Conservation (phyloP, 768 basidiomycete species). For the Macrolepiota dolichaula region DNA sequence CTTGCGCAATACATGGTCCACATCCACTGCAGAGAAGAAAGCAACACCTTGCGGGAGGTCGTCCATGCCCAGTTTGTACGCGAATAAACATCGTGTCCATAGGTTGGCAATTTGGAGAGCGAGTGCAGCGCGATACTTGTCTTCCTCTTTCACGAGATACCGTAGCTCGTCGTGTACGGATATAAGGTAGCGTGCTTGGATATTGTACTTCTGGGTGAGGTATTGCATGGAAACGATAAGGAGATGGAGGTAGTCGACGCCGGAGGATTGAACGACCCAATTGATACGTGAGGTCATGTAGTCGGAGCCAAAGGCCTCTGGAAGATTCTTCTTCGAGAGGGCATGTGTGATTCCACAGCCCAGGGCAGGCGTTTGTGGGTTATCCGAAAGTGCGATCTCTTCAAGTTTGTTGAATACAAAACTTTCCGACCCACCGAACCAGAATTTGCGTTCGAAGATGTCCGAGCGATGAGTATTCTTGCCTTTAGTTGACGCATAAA, state of each 20-base stretch:
- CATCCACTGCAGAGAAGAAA: constrained; percentile 95
- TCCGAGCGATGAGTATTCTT: constrained; percentile 75
- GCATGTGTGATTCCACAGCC: constrained; percentile 94
- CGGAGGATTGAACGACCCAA: constrained; percentile 99
- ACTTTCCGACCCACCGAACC: constrained; percentile 96
- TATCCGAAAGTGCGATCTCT: constrained; percentile 84
- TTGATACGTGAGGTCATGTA: constrained; percentile 98
- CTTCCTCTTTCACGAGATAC: constrained; percentile 86
- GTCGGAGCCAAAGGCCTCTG: constrained; percentile 74
- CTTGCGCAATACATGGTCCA: constrained; percentile 88
- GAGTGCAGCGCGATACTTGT: constrained; percentile 85
- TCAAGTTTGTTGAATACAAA: constrained; percentile 98
- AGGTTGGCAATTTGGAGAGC: constrained; percentile 94
- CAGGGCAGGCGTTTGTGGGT: constrained; percentile 88
- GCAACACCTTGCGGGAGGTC: constrained; percentile 94
- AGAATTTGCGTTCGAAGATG: constrained; percentile 81
- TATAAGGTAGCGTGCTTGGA: constrained; percentile 89
- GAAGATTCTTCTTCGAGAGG: constrained; percentile 85
- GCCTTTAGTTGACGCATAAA: constrained; percentile 94
- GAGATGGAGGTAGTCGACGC: constrained; percentile 96
- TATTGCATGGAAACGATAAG: constrained; percentile 94
- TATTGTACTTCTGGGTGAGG: constrained; percentile 75
- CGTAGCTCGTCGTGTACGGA: constrained; percentile 98
- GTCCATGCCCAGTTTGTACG: constrained; percentile 91
- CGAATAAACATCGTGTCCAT: constrained; percentile 92